Conservation (phyloP, 768 basidiomycete species). For the Tremella fuciformis region DNA sequence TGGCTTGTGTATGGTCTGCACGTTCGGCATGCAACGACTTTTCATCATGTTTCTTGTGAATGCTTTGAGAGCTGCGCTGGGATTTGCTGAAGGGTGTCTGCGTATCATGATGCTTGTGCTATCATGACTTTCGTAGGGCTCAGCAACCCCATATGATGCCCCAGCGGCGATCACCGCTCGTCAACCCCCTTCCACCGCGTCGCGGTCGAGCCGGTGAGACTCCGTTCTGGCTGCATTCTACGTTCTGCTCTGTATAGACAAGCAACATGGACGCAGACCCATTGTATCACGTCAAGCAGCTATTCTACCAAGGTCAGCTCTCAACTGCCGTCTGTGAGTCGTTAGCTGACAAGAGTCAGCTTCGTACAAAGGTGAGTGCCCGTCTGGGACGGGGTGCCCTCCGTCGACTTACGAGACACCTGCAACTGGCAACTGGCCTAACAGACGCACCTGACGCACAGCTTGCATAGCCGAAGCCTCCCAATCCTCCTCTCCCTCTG, state of each 20-base stretch:
- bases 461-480: conserved; percentile 49
- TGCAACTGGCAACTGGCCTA: not conserved
- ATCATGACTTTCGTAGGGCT: no score
- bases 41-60: no score
- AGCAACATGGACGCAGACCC: conserved; percentile 51
- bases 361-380: conserved; percentile 43
- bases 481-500: conserved; percentile 27
- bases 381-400: not conserved
- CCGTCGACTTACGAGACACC: no score
- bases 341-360: conserved; percentile 18
- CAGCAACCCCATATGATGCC: no score
- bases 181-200: not conserved
- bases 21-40: no score
- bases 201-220: no score
- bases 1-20: no score
- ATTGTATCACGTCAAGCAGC: conserved; percentile 51
- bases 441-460: conserved; percentile 15
- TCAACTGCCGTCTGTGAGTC: not conserved
- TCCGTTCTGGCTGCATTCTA: no score
- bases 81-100: no score
- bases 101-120: no score
- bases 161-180: no score
- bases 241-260: not conserved
- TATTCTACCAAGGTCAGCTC: conserved; percentile 51
- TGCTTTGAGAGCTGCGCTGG: no score